phyloP scores from a whole-genome alignment of 2,329 filamentous ascomycete species.

The Onygena corvina region DNA sequence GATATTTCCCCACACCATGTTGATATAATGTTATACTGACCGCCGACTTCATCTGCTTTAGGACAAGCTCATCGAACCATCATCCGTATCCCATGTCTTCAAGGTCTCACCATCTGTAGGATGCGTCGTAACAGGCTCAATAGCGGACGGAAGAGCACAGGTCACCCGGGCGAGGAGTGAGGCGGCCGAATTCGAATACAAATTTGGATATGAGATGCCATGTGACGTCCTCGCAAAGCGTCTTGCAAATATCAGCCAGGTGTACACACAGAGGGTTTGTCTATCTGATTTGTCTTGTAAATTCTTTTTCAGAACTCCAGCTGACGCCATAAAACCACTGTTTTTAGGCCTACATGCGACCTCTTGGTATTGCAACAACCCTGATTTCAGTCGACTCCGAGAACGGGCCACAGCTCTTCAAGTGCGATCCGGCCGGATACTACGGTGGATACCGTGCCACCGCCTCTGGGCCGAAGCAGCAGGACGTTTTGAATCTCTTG shows the following conservation, averaged over 20 bases:
- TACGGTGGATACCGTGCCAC: conserved; percentile 98
- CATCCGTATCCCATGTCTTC: conserved; percentile 96
- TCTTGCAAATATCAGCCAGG: conserved; percentile 96
- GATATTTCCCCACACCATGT: not conserved
- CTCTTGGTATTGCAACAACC: conserved; percentile 88
- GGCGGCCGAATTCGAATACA: conserved; percentile 96
- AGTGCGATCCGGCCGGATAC: conserved; percentile 96
- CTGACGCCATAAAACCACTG: conserved; percentile 6
- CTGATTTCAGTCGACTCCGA: conserved; percentile 90
- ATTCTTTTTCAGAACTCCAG: not conserved
- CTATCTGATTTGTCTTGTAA: conserved; percentile 8
- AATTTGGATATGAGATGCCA: conserved; percentile 98
- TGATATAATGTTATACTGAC: not conserved
- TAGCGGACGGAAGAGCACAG: conserved; percentile 89
- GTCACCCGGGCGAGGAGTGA: conserved; percentile 88
- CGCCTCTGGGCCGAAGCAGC: conserved; percentile 91
- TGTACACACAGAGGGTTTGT: conserved; percentile 89
- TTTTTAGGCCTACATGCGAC: conserved; percentile 83
- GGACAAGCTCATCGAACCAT: conserved; percentile 98
- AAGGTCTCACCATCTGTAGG: conserved; percentile 90
- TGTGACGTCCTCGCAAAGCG: conserved; percentile 94
- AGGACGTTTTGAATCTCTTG: conserved; percentile 94
- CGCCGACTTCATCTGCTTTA: conserved; percentile 29
- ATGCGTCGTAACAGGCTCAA: conserved; percentile 96
- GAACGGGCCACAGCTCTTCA: conserved; percentile 88